Conservation (phyloP, 345 rosid genomes). For the Balakata baccata region DNA sequence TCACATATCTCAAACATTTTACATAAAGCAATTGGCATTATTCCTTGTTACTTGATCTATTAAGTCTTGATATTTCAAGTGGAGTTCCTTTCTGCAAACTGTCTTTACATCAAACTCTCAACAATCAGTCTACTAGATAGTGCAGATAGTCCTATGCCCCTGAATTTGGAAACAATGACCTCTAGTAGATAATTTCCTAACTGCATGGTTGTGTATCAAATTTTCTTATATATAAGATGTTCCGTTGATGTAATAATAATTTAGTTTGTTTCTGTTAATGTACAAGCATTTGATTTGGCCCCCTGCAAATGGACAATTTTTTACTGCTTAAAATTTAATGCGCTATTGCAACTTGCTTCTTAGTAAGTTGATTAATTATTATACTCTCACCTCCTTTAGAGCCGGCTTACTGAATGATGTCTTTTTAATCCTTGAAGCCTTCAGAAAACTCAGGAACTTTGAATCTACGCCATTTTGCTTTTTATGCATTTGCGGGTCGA, state of each 20-base stretch:
- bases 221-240: too few species aligned
- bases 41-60: too few species aligned
- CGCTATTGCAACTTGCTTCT: neutral
- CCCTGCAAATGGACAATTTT: too few species aligned
- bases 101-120: neutral
- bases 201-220: too few species aligned
- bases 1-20: neutral
- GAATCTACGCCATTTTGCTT: constrained; percentile 82
- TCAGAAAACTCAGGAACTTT: constrained; percentile 69
- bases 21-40: too few species aligned
- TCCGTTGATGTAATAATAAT: too few species aligned
- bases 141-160: neutral
- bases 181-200: neutral
- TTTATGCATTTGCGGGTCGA: constrained; percentile 85
- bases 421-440: constrained; percentile 35
- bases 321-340: neutral
- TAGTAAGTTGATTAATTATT: neutral
- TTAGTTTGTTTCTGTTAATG: too few species aligned
- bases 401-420: neutral
- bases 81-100: neutral
- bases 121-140: neutral
- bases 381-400: too few species aligned
- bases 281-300: too few species aligned
- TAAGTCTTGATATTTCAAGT: too few species aligned
- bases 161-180: too few species aligned